phyloP scores from a whole-genome alignment of 2,329 filamentous ascomycete species.

The Fusarium tricinctum region DNA sequence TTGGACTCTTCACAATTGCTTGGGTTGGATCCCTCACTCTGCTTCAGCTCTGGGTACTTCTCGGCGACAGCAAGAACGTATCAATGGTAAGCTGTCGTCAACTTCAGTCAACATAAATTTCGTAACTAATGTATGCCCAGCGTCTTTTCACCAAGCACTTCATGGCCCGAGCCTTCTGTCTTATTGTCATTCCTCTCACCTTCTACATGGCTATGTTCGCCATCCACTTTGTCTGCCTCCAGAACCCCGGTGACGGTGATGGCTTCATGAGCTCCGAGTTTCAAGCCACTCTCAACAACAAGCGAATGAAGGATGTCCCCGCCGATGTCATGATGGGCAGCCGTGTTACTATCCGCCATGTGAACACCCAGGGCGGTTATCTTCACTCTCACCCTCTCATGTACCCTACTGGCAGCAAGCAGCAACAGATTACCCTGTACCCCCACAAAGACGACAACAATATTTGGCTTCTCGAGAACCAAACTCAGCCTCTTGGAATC shows the following conservation, averaged over 20 bases:
- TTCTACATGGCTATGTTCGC: conserved; percentile 99
- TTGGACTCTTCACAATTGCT: conserved; percentile 97
- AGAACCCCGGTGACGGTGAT: conserved; percentile 96
- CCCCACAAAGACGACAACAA: conserved; percentile 99
- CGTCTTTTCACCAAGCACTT: conserved; percentile 95
- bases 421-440: conserved; percentile 98
- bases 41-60: conserved; percentile 93
- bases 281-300: conserved; percentile 96
- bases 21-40: conserved; percentile 95
- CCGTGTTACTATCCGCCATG: conserved; percentile 86
- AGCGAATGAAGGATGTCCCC: conserved; percentile 94
- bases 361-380: conserved; percentile 98
- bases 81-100: conserved; percentile 70
- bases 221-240: conserved; percentile 93
- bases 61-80: conserved; percentile 89
- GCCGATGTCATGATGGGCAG: conserved; percentile 93
- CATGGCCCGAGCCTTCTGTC: conserved; percentile 88
- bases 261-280: conserved; percentile 99
- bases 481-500: conserved; percentile 87
- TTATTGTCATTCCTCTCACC: conserved; percentile 87
- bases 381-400: conserved; percentile 97
- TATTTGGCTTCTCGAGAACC: conserved; percentile 92
- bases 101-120: too few species aligned
- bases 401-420: conserved; percentile 97
- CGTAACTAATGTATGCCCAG: conserved; percentile 52